Base-by-base conservation (phyloP, 768 basidiomycete species). In the Leccinum arenicola region DNA sequence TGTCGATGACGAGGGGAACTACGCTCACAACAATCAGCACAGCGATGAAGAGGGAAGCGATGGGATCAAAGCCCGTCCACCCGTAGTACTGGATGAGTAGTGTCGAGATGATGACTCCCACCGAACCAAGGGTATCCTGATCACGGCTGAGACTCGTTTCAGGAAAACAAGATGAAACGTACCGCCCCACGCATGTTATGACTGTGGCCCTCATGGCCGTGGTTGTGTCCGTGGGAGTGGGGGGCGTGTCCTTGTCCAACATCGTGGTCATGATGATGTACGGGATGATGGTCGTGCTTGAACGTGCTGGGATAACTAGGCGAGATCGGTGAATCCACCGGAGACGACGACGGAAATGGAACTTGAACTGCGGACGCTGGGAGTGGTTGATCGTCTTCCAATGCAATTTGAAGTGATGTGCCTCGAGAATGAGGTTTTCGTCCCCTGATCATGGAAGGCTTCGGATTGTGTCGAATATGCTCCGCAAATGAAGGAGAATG, bases 101-200 rank as follows among this genome's bases (percentile, higher is more conserved):
- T 2, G 97, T 99, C 25, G 97, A 98, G 54, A 98, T 83, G 70
- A 99, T 99, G 17, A 99, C 97, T 17, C 97, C 97, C 21, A 98
- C 95, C 17, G 95, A 97, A 50, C 97, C 97, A 9, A 98, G 81
- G 11, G 96, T 97, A 67, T 98, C 95, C 90, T 93, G 61, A 36
- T 50, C 12, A 21, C 61, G 35, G 31, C 53, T 67, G 40, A 61
- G 61, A 53, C 56, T 54, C 55, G n/a, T 15, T 38, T 11, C 43
- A 23, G 6, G 43, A 29, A 38, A 33, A 21, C 17, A 48, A 54
- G 27, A 47, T 52, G 31, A 55, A 27, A 73, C 86, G 64, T 75
- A 92, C 91, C 58, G 95, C 95, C 17, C 97, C 97, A 35, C 95
- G 89, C 97, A 99, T 99, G 71, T 99, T 99, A 73, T 98, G 93